A percentile compares a stretch with the other conserved stretches of the same genome.
Conservation (phyloP, 331 rosid species). For the Arachis monticola region DNA sequence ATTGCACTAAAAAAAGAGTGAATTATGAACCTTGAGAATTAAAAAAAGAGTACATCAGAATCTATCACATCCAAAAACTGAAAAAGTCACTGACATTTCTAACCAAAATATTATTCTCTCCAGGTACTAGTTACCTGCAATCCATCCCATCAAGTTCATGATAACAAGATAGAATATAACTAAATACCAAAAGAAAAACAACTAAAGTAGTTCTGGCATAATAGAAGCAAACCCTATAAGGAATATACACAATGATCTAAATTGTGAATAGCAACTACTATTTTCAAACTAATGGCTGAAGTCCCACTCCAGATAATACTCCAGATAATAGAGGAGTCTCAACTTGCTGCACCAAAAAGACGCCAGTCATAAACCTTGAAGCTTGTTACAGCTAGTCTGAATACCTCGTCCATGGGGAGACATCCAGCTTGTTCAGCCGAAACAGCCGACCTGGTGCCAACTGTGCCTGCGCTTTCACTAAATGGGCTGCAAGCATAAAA, state of each 20-base stretch:
- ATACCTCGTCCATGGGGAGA: conserved; percentile 74
- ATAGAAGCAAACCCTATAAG: background rate
- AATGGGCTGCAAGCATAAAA: conserved; percentile 64
- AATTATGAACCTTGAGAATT: background rate
- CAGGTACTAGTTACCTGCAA: conserved; percentile 22
- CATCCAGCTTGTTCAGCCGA: conserved; percentile 78
- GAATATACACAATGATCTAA: conserved; percentile 35
- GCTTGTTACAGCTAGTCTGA: conserved; percentile 66
- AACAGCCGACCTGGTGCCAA: conserved; percentile 72
- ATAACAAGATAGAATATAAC: conserved; percentile 14
- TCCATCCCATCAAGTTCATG: conserved; percentile 14
- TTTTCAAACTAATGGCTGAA: conserved; percentile 26
- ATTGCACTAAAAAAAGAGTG: too few species aligned
- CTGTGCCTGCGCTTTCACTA: conserved; percentile 80
- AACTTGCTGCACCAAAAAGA: conserved; percentile 56
- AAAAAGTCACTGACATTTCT: conserved; percentile 29
- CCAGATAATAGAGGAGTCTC: background rate
- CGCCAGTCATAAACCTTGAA: conserved; percentile 81
- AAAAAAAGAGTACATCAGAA: conserved; percentile 15
- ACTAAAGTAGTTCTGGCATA: conserved; percentile 14
- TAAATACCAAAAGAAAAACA: background rate
- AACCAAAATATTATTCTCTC: conserved; percentile 17
- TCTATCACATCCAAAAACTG: conserved; percentile 12
- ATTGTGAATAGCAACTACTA: conserved; percentile 13
- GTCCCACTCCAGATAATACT: background rate